phyloP scores from a whole-genome alignment of 169 alveolate genomes.

The Cyclospora cayetanensis region DNA sequence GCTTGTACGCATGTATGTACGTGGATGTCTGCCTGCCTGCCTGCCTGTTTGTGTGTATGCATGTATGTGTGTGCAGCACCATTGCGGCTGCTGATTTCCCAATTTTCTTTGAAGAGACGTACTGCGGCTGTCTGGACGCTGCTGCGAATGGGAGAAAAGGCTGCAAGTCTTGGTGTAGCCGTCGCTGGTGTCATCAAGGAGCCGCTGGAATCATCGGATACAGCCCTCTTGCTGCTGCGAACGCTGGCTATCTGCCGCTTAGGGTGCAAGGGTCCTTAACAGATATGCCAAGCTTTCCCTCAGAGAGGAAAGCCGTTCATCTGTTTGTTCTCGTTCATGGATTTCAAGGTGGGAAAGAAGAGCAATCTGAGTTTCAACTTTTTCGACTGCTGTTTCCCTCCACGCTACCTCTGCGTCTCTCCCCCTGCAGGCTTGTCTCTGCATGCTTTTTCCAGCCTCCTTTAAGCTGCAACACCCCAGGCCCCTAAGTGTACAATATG shows the following conservation, averaged over 20 bases:
- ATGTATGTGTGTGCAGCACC: background rate
- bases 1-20: background rate
- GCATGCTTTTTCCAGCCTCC: no score
- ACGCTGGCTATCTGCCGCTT: background rate
- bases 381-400: background rate
- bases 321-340: slow-evolving; percentile 95
- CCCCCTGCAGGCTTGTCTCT: no score
- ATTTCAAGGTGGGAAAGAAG: slow-evolving; percentile 89
- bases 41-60: background rate
- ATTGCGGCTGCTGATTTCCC: background rate
- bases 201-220: background rate
- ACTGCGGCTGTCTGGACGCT: background rate
- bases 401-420: no score
- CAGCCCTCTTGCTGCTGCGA: background rate
- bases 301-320: slow-evolving; percentile 80
- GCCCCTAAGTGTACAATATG: no score
- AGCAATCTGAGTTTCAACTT: background rate
- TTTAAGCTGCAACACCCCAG: no score
- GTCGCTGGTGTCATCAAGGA: background rate
- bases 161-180: background rate
- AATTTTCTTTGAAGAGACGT: background rate
- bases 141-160: background rate
- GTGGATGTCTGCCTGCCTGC: background rate
- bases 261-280: background rate
- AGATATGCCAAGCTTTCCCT: background rate